A percentile compares a stretch with the other conserved stretches of the same genome.
Conservation (phyloP, 306 rosid genomes). For the Gillenia trifoliata region DNA sequence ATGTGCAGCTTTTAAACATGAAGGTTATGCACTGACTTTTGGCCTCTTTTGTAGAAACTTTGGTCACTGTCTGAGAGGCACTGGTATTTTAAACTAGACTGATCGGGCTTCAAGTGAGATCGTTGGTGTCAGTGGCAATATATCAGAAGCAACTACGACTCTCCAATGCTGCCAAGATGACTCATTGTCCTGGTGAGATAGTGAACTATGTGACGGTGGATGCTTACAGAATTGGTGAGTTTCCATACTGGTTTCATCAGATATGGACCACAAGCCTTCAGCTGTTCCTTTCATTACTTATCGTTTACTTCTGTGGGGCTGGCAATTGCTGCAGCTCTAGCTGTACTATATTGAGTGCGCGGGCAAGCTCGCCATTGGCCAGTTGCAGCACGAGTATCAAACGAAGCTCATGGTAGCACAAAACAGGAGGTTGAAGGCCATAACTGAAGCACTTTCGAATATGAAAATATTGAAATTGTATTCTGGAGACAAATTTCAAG, state of each 20-base stretch:
- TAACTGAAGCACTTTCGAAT: conserved; percentile 18
- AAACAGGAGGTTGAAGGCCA: conserved; percentile 17
- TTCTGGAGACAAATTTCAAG: conserved; percentile 26
- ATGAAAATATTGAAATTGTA: conserved; percentile 28
- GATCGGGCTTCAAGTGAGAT: conserved; percentile 16
- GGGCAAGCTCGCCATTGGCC: conserved; percentile 19
- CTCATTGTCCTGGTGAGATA: conserved; percentile 18
- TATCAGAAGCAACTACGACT: conserved; percentile 18
- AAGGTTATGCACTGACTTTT: conserved; percentile 14
- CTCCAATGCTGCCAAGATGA: conserved; percentile 14
- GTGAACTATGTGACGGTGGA: conserved; percentile 16
- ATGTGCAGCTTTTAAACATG: conserved; percentile 6
- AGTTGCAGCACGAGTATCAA: conserved; percentile 24
- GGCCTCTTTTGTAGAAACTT: conserved; percentile 14
- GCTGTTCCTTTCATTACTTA: conserved; percentile 12
- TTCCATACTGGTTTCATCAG: conserved; percentile 24
- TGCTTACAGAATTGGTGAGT: conserved; percentile 14
- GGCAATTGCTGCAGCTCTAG: conserved; percentile 15
- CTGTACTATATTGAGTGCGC: conserved; percentile 11
- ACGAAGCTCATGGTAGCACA: conserved; percentile 22
- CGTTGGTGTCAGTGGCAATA: conserved; percentile 16
- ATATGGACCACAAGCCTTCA: conserved; percentile 26
- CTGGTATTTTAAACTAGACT: conserved; percentile 5
- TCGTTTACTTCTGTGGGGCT: conserved; percentile 22
- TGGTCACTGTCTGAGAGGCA: conserved; percentile 21